phyloP scores from a whole-genome alignment of 805 yeast species.

The Cyberlindnera xylosilytica region DNA sequence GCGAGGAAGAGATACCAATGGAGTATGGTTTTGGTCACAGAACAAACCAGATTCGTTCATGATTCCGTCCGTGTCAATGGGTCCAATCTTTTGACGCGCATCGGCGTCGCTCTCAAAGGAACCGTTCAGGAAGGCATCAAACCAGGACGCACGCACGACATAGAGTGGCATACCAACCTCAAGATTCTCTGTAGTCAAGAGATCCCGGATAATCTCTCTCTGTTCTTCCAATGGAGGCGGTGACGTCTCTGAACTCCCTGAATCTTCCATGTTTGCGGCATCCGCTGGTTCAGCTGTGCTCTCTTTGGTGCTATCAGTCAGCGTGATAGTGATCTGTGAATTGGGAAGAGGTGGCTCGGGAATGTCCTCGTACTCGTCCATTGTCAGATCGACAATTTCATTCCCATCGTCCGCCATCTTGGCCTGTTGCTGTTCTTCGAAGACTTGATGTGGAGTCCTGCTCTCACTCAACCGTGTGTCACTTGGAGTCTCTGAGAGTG shows the following conservation, averaged over 20 bases:
- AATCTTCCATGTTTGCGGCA: neutral
- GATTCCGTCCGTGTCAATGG: constrained; percentile 43
- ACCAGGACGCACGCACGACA: constrained; percentile 20
- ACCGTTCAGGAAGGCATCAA: constrained; percentile 8
- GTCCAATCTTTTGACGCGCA: constrained; percentile 21
- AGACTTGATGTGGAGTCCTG: neutral
- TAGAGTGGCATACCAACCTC: constrained; percentile 10
- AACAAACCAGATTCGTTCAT: constrained; percentile 45
- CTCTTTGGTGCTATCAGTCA: neutral
- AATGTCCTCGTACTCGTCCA: constrained; percentile 1
- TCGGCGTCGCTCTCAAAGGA: constrained; percentile 10
- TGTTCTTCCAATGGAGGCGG: constrained; percentile 16
- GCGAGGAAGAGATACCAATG: constrained; percentile 39
- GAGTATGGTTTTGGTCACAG: constrained; percentile 29
- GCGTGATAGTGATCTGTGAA: constrained; percentile 8
- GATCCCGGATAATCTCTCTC: constrained; percentile 9
- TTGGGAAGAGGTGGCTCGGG: neutral
- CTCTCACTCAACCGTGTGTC: neutral
- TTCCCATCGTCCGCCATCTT: neutral
- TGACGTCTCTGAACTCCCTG: neutral
- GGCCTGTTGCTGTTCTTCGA: neutral
- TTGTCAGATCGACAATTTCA: constrained; percentile 6
- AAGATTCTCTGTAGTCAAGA: neutral
- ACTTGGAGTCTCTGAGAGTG: neutral
- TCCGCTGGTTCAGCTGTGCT: neutral